Evolutionary conservation across 176 grass and related monocot genomes (phyloP).

Genomic region (Elymus sibiricus): DNA sequence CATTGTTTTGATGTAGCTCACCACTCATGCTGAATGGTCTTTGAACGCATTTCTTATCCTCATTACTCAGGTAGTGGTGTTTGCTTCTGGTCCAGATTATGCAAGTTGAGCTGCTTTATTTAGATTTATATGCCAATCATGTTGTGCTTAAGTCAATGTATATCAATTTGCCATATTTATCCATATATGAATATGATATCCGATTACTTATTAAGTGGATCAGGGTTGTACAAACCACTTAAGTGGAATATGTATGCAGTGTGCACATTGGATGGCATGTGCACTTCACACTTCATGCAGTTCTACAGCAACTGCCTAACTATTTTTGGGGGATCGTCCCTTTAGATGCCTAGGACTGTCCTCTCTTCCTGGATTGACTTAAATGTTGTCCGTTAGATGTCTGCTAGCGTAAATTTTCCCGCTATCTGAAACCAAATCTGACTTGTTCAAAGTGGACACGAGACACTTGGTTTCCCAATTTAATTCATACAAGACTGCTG

Average conservation of each 20-base stretch:
- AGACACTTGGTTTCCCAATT: background rate
- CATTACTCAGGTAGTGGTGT: background rate
- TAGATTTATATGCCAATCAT: background rate
- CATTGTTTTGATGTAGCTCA: too few relatives aligned
- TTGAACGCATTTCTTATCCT: too few relatives aligned
- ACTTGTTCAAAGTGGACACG: slow-evolving; percentile 12
- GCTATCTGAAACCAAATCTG: slow-evolving; percentile 16
- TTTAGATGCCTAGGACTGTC: background rate
- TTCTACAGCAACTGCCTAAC: slow-evolving; percentile 1
- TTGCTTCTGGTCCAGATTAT: background rate
- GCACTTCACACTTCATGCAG: background rate
- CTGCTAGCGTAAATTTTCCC: background rate
- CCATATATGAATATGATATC: background rate
- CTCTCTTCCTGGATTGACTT: slow-evolving; percentile 4
- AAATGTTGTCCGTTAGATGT: background rate
- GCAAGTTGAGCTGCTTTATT: background rate
- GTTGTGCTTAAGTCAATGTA: background rate
- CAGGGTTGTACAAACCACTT: background rate
- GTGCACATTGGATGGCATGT: background rate
- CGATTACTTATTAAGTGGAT: background rate
- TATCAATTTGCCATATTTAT: background rate
- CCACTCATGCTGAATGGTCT: too few relatives aligned
- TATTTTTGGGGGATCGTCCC: background rate
- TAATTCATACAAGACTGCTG: slow-evolving; percentile 9
- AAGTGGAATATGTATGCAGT: background rate